A percentile compares a stretch with the other conserved stretches of the same genome.
Evolutionary conservation across 139 green algal genomes (phyloP).

Genomic region (Chlamydomonas schloesseri): DNA sequence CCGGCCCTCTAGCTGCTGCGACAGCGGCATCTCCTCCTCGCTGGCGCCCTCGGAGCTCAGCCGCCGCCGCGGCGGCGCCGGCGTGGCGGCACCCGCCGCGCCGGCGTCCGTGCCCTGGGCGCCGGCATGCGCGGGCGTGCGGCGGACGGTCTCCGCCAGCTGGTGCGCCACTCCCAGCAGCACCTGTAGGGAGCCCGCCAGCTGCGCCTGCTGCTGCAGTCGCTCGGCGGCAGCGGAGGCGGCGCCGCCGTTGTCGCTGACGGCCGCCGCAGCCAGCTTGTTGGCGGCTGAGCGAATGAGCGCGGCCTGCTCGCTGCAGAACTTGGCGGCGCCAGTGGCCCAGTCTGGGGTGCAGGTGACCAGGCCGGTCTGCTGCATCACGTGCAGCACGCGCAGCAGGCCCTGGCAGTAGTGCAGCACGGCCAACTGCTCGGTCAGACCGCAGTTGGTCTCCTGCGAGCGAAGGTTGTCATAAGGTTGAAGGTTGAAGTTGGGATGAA

Average conservation of each 20-base stretch:
- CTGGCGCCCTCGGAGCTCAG: neutral
- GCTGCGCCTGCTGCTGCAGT: neutral
- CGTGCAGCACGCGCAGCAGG: slow-evolving; percentile 24
- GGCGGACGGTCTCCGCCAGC: neutral
- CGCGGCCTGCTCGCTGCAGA: neutral
- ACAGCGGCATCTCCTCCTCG: neutral
- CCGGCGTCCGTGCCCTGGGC: neutral
- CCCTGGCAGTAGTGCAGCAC: slow-evolving; percentile 28
- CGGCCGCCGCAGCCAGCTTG: neutral
- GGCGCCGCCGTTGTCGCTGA: neutral
- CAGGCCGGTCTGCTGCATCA: slow-evolving; percentile 5
- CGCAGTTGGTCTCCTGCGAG: too few species aligned
- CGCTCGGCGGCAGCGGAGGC: neutral
- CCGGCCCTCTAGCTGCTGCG: slow-evolving; percentile 1
- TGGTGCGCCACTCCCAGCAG: slow-evolving; percentile 3
- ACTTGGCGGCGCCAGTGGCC: neutral
- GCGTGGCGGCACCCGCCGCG: neutral
- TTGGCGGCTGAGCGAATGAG: neutral
- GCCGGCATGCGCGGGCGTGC: neutral
- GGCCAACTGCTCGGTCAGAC: neutral
- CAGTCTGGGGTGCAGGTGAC: neutral
- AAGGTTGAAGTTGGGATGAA: too few species aligned
- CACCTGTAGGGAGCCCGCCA: neutral
- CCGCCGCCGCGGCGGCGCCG: neutral
- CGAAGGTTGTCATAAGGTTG: too few species aligned